These are phyloP conservation scores for Paxillus involutus DNA, from an alignment of 768 basidiomycete species.

Conservation along the genomic window DNA sequence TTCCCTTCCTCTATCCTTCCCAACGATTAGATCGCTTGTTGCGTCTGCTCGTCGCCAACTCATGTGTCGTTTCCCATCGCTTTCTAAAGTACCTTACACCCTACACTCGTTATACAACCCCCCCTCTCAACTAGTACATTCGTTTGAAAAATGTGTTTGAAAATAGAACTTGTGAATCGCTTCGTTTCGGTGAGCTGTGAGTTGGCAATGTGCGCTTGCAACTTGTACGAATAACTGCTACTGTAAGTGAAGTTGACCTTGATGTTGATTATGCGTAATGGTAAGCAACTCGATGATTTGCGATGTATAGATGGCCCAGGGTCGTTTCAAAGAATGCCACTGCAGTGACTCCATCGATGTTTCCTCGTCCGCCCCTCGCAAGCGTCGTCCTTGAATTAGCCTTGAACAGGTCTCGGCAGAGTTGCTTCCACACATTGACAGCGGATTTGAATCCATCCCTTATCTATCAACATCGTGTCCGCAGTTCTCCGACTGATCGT, in stretches of 20 bases:
- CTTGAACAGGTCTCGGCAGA: conserved; percentile 11
- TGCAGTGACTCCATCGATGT: too few species aligned
- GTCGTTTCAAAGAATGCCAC: too few species aligned
- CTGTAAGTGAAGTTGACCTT: too few species aligned
- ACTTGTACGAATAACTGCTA: too few species aligned
- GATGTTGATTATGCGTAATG: too few species aligned
- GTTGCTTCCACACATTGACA: not conserved
- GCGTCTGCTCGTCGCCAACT: conserved; percentile 9
- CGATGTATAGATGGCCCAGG: too few species aligned
- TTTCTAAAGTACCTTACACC: conserved; percentile 20
- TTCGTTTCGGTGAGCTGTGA: not conserved
- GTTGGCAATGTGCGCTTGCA: too few species aligned
- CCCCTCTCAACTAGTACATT: conserved; percentile 25
- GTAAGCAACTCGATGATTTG: too few species aligned
- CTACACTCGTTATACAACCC: conserved; percentile 22
- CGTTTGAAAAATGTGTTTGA: conserved; percentile 19
- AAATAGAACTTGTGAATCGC: conserved; percentile 19
- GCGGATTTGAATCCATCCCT: not conserved
- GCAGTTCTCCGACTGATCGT: not conserved
- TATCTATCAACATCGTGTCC: not conserved
- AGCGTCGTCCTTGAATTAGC: too few species aligned
- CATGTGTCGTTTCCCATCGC: not conserved
- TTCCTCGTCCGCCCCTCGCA: too few species aligned
- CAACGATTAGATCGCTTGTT: conserved; percentile 22
- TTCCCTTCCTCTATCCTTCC: not conserved